These are phyloP conservation scores for Citeromyces matritensis DNA, from an alignment of 805 yeast species.

Conservation along the genomic window DNA sequence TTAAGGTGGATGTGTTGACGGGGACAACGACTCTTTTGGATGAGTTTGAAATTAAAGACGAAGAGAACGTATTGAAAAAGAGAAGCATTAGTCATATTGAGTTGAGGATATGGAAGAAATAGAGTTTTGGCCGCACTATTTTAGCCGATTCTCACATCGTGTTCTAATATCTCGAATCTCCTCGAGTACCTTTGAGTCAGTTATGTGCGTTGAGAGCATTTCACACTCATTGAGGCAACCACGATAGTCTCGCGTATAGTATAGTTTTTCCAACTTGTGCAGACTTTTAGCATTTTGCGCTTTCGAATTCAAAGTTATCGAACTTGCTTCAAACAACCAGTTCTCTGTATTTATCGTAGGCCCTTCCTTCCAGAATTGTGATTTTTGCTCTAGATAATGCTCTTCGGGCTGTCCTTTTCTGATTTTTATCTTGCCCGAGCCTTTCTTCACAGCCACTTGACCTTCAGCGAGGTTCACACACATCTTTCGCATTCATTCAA, in stretches of 20 bases:
- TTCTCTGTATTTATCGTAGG: constrained; percentile 35
- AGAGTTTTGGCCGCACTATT: background rate
- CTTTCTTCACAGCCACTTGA: constrained; percentile 25
- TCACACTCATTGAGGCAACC: constrained; percentile 32
- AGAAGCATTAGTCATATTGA: constrained; percentile 34
- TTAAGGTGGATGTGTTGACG: constrained; percentile 45
- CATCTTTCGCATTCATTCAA: background rate
- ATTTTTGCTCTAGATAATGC: constrained; percentile 36
- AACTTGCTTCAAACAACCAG: constrained; percentile 18
- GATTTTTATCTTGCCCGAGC: constrained; percentile 28
- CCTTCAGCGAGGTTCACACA: constrained; percentile 11
- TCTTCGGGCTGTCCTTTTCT: constrained; percentile 66
- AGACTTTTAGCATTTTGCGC: constrained; percentile 38
- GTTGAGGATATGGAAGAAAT: constrained; percentile 13
- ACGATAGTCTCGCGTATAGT: constrained; percentile 34
- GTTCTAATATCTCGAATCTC: constrained; percentile 32
- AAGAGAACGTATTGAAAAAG: constrained; percentile 19
- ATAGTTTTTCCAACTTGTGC: constrained; percentile 49
- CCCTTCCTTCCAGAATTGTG: constrained; percentile 34
- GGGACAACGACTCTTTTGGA: constrained; percentile 58
- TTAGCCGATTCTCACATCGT: constrained; percentile 17
- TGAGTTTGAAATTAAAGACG: constrained; percentile 28
- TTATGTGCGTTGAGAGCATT: constrained; percentile 7
- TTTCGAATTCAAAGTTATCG: constrained; percentile 15
- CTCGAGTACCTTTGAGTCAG: constrained; percentile 23